phyloP scores from a whole-genome alignment of 768 basidiomycete genomes.

The Neoboletus brunneissimus region DNA sequence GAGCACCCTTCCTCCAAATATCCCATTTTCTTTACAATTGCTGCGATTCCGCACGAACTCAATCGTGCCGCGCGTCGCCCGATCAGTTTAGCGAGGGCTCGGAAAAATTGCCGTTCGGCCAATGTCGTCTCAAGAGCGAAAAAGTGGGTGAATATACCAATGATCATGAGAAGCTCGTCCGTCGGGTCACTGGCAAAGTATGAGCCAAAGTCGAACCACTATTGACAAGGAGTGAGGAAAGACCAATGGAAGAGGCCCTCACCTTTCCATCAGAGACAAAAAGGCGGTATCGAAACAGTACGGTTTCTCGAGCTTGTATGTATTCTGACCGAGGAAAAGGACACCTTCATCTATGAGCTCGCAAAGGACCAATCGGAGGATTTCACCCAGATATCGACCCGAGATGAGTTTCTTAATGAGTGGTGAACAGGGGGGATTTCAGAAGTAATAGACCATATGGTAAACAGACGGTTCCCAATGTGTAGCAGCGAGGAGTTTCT shows the following conservation, averaged over 20 bases:
- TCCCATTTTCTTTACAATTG: slow-evolving; percentile 93
- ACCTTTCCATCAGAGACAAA: slow-evolving; percentile 96
- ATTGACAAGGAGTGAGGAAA: not conserved
- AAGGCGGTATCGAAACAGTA: slow-evolving; percentile 96
- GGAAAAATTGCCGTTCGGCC: slow-evolving; percentile 97
- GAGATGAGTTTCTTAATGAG: slow-evolving; percentile 82
- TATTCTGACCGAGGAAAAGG: slow-evolving; percentile 96
- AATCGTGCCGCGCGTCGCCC: slow-evolving; percentile 87
- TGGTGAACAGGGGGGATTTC: not conserved
- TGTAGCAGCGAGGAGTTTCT: slow-evolving; percentile 3
- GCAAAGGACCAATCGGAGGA: slow-evolving; percentile 89
- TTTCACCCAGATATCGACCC: slow-evolving; percentile 94
- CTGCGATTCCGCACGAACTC: slow-evolving; percentile 94
- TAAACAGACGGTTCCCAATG: not conserved
- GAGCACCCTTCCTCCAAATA: slow-evolving; percentile 87
- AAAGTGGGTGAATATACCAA: slow-evolving; percentile 97
- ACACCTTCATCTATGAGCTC: slow-evolving; percentile 97
- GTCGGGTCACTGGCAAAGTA: slow-evolving; percentile 72
- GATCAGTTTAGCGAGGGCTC: slow-evolving; percentile 85
- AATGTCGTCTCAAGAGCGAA: slow-evolving; percentile 95
- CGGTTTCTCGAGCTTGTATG: slow-evolving; percentile 94
- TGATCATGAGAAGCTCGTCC: slow-evolving; percentile 93
- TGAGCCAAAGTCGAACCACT: not conserved
- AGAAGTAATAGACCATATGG: not conserved
- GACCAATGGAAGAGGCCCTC: not conserved